Evolutionary conservation across 495 filamentous ascomycete species (phyloP).

Genomic region (Neurospora tetraspora): DNA sequence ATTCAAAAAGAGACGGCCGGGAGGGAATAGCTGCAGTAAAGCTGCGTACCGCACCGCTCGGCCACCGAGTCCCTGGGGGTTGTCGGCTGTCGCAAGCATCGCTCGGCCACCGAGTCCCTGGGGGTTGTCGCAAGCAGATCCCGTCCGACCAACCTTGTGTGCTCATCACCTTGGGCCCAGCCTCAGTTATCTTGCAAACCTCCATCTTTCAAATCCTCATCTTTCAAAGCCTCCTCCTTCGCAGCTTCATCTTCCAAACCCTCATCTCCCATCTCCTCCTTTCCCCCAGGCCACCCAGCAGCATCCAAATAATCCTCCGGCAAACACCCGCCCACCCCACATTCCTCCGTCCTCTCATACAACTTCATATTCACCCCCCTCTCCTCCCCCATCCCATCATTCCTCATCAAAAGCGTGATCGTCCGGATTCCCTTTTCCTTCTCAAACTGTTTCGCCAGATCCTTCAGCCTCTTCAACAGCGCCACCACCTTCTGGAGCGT

Average conservation of each 20-base stretch:
- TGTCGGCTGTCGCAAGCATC: no score
- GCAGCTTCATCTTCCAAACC: not conserved
- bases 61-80: not conserved
- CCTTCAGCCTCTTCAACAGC: constrained; percentile 5
- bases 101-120: not conserved
- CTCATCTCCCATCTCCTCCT: not conserved
- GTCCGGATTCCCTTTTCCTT: not conserved
- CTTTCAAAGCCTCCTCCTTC: not conserved
- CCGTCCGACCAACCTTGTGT: not conserved
- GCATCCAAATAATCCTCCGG: not conserved
- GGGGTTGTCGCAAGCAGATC: not conserved
- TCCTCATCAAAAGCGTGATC: not conserved
- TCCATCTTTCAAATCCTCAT: not conserved
- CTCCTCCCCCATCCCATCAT: constrained; percentile 6
- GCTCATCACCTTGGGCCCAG: not conserved
- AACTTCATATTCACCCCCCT: constrained; percentile 1
- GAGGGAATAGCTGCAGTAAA: not conserved
- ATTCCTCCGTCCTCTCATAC: constrained; percentile 1
- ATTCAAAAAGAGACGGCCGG: not conserved
- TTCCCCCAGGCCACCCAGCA: no score
- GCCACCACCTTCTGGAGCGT: not conserved
- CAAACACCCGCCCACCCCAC: constrained; percentile 1
- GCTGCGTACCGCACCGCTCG: not conserved
- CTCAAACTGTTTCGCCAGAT: not conserved
- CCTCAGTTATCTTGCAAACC: no score